Percentiles rank a stretch among this genome's conserved stretches.
These are phyloP conservation scores for Mycena rebaudengoi DNA, from an alignment of 768 basidiomycete species.

Conservation along the genomic window DNA sequence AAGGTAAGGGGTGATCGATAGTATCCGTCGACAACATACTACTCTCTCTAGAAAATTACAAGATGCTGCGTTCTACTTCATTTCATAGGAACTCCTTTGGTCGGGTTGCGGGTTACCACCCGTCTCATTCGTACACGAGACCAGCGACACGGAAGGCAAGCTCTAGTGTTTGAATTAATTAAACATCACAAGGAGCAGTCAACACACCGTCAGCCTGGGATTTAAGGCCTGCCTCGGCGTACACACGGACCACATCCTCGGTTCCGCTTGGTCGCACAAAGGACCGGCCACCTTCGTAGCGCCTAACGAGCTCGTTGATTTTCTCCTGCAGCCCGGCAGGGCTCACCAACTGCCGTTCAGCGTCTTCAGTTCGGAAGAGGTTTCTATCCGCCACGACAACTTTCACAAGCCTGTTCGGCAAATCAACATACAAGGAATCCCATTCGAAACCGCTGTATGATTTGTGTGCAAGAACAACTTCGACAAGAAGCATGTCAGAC, in stretches of 20 bases:
- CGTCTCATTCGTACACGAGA: conserved; percentile 83
- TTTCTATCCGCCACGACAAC: conserved; percentile 86
- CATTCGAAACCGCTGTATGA: conserved; percentile 86
- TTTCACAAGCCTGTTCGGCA: conserved; percentile 95
- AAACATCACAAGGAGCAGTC: neutral
- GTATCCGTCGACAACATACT: conserved; percentile 9
- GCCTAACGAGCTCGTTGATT: conserved; percentile 82
- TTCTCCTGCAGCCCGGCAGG: conserved; percentile 83
- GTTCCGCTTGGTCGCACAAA: conserved; percentile 98
- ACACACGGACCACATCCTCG: conserved; percentile 97
- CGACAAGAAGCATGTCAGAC: conserved; percentile 95
- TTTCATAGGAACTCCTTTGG: conserved; percentile 78
- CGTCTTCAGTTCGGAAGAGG: conserved; percentile 90
- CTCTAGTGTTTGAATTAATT: conserved; percentile 52
- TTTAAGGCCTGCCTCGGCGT: conserved; percentile 86
- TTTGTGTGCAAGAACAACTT: conserved; percentile 89
- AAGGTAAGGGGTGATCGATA: no score
- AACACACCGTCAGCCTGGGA: conserved; percentile 84
- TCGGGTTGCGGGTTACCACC: conserved; percentile 79
- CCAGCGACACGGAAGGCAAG: conserved; percentile 88
- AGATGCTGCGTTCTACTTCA: conserved; percentile 1
- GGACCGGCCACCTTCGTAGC: conserved; percentile 84
- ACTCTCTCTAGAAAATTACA: neutral
- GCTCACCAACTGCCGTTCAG: conserved; percentile 86
- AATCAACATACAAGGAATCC: conserved; percentile 92